Evolutionary conservation across 495 filamentous ascomycete species (phyloP), one percentile per base, ranked within the genome.

Genomic region (Pseudevernia furfuracea): DNA sequence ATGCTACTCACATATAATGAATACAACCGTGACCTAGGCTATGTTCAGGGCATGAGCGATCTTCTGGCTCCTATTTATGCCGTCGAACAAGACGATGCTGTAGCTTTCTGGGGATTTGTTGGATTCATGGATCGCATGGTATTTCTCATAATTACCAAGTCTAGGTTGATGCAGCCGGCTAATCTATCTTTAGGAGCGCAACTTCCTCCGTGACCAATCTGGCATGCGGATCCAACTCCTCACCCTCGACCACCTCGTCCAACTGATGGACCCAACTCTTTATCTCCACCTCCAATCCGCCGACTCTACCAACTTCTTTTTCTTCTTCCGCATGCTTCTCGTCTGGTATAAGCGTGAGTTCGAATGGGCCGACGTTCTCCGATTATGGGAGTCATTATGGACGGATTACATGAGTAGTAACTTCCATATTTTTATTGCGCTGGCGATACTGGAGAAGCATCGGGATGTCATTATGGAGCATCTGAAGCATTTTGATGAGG

Each of bases 271-370:
- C 68, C 92, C 94, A 0, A 88, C 91, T 70, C 84, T 98, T 46
- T 97, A 97, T 71, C 77, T 90, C 14, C 94, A 98, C 71, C 81
- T 98, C 0, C 84, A 96, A 71, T 85, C 81, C 11, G 91, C 92
- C 32, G 95, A 97, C 66, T 91, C 86, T 69, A 97, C 94, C 25
- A 97, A 98, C 75, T 98, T 97, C 76, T 98, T 98, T 75, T 98
- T 98, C 80, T 97, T 97, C 80, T 98, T 97, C 82, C 87, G 94
- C 32, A 97, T 97, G 92, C 79, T 98, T 32, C 80, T 98, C 0
- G 94, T 98, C 25, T 97, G 93, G 93, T 98, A 92, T 75, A 97
- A 98, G 77, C 89, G 94, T 6, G 94, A 98, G 75, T 98, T 97
- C 70, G 81, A 84, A 69, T 97, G 91, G 90, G 71, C 78, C 46